A percentile compares a stretch with the other conserved stretches of the same genome.
Evolutionary conservation across 768 basidiomycete genomes (phyloP).

Genomic region (Hericium coralloides): DNA sequence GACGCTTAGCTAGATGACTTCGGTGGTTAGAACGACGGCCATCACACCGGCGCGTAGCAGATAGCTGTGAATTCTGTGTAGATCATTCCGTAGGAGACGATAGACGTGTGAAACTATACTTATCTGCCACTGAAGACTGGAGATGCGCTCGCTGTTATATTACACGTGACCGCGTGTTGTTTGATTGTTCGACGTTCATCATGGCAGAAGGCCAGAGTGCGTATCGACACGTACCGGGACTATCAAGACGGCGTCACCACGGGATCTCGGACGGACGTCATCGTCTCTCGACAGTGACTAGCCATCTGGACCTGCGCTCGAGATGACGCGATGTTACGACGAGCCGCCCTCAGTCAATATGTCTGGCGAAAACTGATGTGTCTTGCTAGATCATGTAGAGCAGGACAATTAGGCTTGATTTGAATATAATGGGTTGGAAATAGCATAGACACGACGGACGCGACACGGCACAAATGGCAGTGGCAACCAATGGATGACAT

Average conservation of each 20-base stretch:
- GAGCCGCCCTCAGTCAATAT: too few relatives aligned
- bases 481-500: background rate
- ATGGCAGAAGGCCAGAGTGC: background rate
- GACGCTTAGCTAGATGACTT: background rate
- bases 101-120: background rate
- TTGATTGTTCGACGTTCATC: background rate
- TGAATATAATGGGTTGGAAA: background rate
- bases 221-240: background rate
- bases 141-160: background rate
- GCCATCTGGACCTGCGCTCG: too few relatives aligned
- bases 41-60: too few relatives aligned
- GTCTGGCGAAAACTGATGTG: too few relatives aligned
- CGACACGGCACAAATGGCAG: background rate
- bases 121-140: background rate
- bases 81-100: background rate
- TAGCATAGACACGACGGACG: background rate
- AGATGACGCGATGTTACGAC: too few relatives aligned
- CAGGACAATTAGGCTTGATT: background rate
- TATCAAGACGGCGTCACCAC: too few relatives aligned
- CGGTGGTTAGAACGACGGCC: too few relatives aligned
- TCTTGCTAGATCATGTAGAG: too few relatives aligned
- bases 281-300: too few relatives aligned
- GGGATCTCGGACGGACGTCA: too few relatives aligned
- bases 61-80: too few relatives aligned
- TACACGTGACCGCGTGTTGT: background rate